Percentiles rank a stretch among this genome's conserved stretches.
Conservation (phyloP, 768 basidiomycete genomes). For the Flagelloscypha sp. region DNA sequence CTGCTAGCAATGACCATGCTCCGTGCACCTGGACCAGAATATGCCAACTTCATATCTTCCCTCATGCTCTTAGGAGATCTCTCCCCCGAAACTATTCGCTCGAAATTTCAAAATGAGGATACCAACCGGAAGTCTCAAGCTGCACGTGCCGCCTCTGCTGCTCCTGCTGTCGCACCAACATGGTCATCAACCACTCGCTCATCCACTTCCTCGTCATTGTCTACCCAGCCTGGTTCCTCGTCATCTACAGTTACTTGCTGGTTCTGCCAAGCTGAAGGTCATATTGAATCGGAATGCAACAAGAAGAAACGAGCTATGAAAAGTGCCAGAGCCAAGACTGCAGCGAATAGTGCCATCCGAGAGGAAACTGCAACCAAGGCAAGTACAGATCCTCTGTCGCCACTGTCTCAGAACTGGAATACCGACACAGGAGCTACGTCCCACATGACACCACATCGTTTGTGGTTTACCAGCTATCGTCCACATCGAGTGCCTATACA, state of each 20-base stretch:
- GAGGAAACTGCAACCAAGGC: conserved; percentile 11
- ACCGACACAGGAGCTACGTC: conserved; percentile 24
- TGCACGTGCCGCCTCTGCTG: neutral
- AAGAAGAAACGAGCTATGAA: neutral
- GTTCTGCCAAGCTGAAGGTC: neutral
- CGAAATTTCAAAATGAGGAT: conserved; percentile 3
- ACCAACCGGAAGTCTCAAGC: neutral
- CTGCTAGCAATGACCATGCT: conserved; percentile 1
- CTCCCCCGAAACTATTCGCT: conserved; percentile 3
- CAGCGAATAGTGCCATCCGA: too few relatives aligned
- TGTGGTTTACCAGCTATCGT: conserved; percentile 18
- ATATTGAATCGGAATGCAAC: neutral
- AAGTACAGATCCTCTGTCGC: conserved; percentile 7
- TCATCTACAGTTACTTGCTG: neutral
- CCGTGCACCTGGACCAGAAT: conserved; percentile 1
- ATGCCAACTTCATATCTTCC: conserved; percentile 7
- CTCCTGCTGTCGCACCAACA: neutral
- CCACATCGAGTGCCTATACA: conserved; percentile 14
- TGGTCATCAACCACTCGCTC: too few relatives aligned
- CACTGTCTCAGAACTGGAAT: conserved; percentile 16
- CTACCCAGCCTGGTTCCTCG: too few relatives aligned
- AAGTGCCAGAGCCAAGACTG: neutral
- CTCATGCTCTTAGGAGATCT: conserved; percentile 8
- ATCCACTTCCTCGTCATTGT: too few relatives aligned
- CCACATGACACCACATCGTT: conserved; percentile 24